Percentiles rank a stretch among this genome's conserved stretches.
Evolutionary conservation across 2,329 filamentous ascomycete species (phyloP).

Genomic region (Stromatinia cepivora): DNA sequence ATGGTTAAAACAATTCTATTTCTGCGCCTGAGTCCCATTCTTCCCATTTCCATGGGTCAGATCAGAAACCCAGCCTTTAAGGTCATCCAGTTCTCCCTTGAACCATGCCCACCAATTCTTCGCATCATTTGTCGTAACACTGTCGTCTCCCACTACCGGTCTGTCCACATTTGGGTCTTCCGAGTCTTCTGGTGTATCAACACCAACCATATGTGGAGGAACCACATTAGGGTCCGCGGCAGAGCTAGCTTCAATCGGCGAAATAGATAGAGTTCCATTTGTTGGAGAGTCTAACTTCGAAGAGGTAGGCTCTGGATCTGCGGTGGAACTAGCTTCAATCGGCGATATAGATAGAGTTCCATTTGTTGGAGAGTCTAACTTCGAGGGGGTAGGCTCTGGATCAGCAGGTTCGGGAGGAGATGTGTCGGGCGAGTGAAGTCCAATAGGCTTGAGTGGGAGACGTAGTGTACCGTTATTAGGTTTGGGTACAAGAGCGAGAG

Average conservation of each 20-base stretch:
- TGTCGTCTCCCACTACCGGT: conserved; percentile 33
- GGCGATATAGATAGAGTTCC: conserved; percentile 36
- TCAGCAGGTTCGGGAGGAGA: conserved; percentile 54
- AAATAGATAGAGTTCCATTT: conserved; percentile 35
- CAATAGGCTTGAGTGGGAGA: conserved; percentile 56
- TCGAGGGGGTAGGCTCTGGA: conserved; percentile 41
- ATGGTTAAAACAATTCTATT: not conserved
- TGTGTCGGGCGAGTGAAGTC: conserved; percentile 53
- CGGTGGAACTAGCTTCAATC: conserved; percentile 35
- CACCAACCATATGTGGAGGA: conserved; percentile 36
- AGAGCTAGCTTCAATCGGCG: conserved; percentile 36
- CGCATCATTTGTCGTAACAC: conserved; percentile 31
- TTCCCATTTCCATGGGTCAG: conserved; percentile 8
- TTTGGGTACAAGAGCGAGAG: conserved; percentile 68
- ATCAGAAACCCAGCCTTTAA: conserved; percentile 38
- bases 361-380: conserved; percentile 26
- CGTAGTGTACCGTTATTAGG: conserved; percentile 87
- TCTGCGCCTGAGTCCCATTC: not conserved
- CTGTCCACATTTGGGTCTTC: conserved; percentile 33
- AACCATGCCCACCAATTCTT: conserved; percentile 55
- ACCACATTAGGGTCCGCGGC: conserved; percentile 34
- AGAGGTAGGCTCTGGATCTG: conserved; percentile 47
- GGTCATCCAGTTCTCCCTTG: conserved; percentile 48
- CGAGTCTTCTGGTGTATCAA: conserved; percentile 33
- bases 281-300: conserved; percentile 23